These are phyloP conservation scores for cucumber (Cucumis sativus) DNA, from an alignment of 306 rosid species.

Conservation along the genomic window DNA sequence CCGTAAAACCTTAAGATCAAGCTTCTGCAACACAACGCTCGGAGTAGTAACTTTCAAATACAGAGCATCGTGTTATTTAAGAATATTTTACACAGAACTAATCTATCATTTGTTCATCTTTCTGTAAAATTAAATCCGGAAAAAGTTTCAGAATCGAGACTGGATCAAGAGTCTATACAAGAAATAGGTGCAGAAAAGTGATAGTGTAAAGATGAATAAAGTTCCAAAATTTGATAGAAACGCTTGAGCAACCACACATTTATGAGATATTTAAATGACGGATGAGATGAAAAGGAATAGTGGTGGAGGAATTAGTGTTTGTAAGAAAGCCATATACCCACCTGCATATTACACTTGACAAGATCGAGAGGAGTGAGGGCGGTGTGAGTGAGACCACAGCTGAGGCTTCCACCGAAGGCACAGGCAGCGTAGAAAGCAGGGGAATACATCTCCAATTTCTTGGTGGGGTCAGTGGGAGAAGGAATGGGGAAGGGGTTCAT, in stretches of 20 bases:
- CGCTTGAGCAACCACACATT: neutral
- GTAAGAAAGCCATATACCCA: neutral
- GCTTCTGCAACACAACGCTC: neutral
- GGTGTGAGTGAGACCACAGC: constrained; percentile 95
- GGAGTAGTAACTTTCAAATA: no score
- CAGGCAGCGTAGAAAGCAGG: constrained; percentile 87
- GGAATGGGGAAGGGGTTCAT: constrained; percentile 25
- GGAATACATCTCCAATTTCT: constrained; percentile 74
- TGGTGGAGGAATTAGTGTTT: neutral
- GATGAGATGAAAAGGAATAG: neutral
- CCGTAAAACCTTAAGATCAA: neutral
- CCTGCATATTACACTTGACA: constrained; percentile 99
- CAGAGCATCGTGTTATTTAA: neutral
- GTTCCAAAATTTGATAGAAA: neutral
- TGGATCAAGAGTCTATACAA: neutral
- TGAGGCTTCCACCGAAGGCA: constrained; percentile 71
- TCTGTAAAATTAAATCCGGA: neutral
- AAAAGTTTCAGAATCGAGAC: neutral
- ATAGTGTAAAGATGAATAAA: neutral
- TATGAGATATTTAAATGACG: neutral
- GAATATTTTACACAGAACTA: neutral
- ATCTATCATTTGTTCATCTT: neutral
- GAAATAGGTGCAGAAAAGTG: neutral
- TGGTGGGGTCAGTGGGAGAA: constrained; percentile 48
- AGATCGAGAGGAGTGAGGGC: constrained; percentile 93